Conservation (phyloP, 192 early-diverging fungal species). For the Coemansia sp. region DNA sequence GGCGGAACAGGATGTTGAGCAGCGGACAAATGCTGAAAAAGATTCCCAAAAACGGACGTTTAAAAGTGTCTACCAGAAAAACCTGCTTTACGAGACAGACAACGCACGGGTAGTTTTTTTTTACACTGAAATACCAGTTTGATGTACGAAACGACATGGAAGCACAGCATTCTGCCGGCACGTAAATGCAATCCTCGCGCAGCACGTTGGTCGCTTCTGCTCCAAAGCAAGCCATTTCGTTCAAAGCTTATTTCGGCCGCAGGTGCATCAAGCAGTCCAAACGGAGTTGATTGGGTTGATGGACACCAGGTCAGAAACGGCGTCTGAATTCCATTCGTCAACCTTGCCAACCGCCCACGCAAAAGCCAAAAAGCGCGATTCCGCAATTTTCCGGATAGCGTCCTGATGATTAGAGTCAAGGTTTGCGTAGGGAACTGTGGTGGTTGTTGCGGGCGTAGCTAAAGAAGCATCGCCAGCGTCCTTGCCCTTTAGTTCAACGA, state of each 20-base stretch:
- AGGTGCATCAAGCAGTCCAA: constrained; percentile 36
- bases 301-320: constrained; percentile 50
- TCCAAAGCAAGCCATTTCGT: background rate
- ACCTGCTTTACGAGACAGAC: background rate
- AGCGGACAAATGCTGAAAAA: background rate
- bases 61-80: background rate
- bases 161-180: background rate
- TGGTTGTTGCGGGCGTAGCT: background rate
- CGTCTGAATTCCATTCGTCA: constrained; percentile 56
- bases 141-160: background rate
- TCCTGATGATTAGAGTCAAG: constrained; percentile 44
- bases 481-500: constrained; percentile 38
- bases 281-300: constrained; percentile 60
- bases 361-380: constrained; percentile 61
- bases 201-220: background rate
- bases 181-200: background rate
- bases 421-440: constrained; percentile 37
- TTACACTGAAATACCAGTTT: background rate
- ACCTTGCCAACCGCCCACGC: constrained; percentile 56
- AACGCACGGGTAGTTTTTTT: background rate
- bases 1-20: background rate
- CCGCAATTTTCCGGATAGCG: constrained; percentile 56
- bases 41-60: background rate
- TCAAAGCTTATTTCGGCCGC: background rate
- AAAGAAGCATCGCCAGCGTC: background rate